phyloP scores from a whole-genome alignment of 805 yeast genomes.

The Candida nemodendra region DNA sequence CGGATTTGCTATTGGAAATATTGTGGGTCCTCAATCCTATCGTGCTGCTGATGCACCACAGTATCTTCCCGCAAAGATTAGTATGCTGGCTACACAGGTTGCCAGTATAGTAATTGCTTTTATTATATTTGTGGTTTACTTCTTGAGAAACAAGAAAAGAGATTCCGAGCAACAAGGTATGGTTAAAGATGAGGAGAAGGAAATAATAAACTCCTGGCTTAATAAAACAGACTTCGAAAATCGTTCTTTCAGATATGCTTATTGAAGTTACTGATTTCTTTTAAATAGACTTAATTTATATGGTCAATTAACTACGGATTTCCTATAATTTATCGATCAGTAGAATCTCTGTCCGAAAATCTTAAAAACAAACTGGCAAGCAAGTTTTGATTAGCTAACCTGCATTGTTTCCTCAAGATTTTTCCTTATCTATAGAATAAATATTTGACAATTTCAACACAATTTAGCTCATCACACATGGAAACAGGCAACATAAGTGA shows the following conservation, averaged over 20 bases:
- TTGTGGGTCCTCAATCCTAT: slow-evolving; percentile 64
- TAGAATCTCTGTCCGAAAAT: no score
- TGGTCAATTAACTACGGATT: no score
- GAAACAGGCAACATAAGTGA: no score
- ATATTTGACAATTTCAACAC: no score
- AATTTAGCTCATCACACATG: no score
- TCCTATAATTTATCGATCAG: no score
- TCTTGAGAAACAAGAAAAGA: slow-evolving; percentile 49
- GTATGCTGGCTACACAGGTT: slow-evolving; percentile 51
- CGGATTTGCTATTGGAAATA: slow-evolving; percentile 53
- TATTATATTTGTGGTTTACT: slow-evolving; percentile 43
- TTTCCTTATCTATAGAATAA: no score
- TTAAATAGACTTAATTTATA: no score
- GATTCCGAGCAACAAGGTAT: slow-evolving; percentile 40
- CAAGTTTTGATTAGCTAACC: no score
- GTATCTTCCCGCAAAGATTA: slow-evolving; percentile 56
- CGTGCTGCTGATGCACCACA: slow-evolving; percentile 50
- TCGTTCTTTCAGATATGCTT: slow-evolving; percentile 51
- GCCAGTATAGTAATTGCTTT: slow-evolving; percentile 41
- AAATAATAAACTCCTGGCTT: slow-evolving; percentile 44
- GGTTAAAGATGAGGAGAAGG: slow-evolving; percentile 27
- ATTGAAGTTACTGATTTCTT: slow-evolving; percentile 29
- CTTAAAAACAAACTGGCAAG: no score
- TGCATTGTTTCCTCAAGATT: no score
- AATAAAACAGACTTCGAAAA: slow-evolving; percentile 58